Evolutionary conservation across 1,284 basidiomycete species (phyloP).

Genomic region (Tranzscheliella williamsii): DNA sequence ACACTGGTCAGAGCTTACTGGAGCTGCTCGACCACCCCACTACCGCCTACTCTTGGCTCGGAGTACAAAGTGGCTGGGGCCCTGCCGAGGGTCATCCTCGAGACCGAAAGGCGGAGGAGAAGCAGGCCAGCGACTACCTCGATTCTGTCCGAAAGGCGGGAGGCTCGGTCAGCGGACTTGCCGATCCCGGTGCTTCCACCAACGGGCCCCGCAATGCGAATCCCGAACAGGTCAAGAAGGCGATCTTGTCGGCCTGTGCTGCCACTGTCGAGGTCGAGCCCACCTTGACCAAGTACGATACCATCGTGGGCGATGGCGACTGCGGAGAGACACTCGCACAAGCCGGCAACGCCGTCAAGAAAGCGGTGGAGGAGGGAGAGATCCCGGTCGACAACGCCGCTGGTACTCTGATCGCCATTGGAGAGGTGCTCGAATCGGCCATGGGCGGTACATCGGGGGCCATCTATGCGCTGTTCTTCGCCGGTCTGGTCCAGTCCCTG

Average conservation of each 20-base stretch:
- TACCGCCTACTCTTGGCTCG: conserved; percentile 62
- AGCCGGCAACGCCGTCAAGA: conserved; percentile 48
- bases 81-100: conserved; percentile 43
- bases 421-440: conserved; percentile 55
- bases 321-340: conserved; percentile 58
- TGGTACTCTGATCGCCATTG: conserved; percentile 52
- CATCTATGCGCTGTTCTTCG: conserved; percentile 68
- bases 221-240: conserved; percentile 51
- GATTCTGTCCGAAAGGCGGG: conserved; percentile 45
- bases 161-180: conserved; percentile 50
- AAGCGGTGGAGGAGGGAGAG: conserved; percentile 47
- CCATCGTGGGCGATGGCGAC: conserved; percentile 61
- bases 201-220: conserved; percentile 50
- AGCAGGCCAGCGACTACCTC: conserved; percentile 52
- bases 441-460: conserved; percentile 63
- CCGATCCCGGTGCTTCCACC: conserved; percentile 35
- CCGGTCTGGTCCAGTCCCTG: conserved; percentile 61
- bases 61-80: conserved; percentile 58
- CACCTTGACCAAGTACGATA: conserved; percentile 64
- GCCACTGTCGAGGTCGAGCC: conserved; percentile 63
- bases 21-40: conserved; percentile 64
- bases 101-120: conserved; percentile 49
- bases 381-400: conserved; percentile 52
- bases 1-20: conserved; percentile 60
- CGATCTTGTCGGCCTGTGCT: conserved; percentile 59